Conservation (phyloP, 192 early-diverging fungal species). For the Anaeromyces robustus region DNA sequence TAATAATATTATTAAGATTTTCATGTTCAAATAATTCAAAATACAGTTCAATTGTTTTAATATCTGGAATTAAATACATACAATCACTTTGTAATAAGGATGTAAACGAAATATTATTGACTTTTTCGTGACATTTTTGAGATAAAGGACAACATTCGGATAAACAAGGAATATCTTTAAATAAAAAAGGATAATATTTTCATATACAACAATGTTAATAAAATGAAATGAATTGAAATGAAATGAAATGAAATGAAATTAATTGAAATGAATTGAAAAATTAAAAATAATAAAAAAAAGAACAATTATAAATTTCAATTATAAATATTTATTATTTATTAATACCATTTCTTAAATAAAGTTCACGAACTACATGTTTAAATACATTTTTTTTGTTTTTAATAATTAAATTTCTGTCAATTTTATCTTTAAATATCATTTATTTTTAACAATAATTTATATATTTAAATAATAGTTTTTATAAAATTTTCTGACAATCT, state of each 20-base stretch:
- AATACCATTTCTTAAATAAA: background rate
- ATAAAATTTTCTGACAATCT: too few species aligned
- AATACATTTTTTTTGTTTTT: background rate
- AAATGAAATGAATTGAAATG: too few species aligned
- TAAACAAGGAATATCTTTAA: conserved; percentile 33
- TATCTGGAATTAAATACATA: conserved; percentile 33
- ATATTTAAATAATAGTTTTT: too few species aligned
- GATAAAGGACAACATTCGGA: conserved; percentile 18
- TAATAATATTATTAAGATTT: conserved; percentile 46
- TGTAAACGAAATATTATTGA: conserved; percentile 10
- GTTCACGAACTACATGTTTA: background rate
- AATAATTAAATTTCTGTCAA: background rate
- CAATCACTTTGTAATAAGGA: conserved; percentile 16
- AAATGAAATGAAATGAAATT: too few species aligned
- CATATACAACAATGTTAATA: too few species aligned
- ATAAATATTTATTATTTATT: too few species aligned
- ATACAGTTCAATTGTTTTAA: conserved; percentile 23
- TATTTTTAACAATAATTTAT: too few species aligned
- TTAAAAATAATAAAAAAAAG: too few species aligned
- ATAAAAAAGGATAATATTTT: too few species aligned
- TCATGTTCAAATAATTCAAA: conserved; percentile 52
- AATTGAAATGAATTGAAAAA: too few species aligned
- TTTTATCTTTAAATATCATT: background rate
- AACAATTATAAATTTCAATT: too few species aligned
- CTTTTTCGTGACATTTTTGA: conserved; percentile 13